These are phyloP conservation scores for Russula olivacea DNA, from an alignment of 768 basidiomycete species.

Conservation along the genomic window DNA sequence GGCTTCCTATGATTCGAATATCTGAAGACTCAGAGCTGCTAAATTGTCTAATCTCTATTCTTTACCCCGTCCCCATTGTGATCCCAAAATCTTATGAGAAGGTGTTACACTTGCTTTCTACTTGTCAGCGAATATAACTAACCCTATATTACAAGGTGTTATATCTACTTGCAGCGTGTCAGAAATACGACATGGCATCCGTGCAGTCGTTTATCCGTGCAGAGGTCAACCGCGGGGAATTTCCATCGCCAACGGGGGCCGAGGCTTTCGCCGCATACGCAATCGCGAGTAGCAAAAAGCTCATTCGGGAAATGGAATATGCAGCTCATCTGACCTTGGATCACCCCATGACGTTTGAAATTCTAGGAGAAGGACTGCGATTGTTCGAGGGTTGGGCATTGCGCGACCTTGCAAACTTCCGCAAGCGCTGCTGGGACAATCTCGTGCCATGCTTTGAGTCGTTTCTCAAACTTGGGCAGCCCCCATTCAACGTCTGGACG, in stretches of 20 bases:
- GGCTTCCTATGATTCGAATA: neutral
- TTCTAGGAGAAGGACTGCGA: neutral
- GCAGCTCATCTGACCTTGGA: neutral
- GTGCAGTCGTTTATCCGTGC: neutral
- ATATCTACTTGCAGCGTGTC: constrained; percentile 17
- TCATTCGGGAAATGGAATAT: neutral
- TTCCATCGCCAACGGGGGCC: neutral
- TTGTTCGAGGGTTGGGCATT: neutral
- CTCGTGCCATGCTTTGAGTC: neutral
- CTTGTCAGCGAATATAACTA: neutral
- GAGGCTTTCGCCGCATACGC: neutral
- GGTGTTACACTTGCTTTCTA: neutral
- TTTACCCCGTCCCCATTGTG: constrained; percentile 5
- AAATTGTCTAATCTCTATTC: constrained; percentile 3
- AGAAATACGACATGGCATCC: constrained; percentile 28
- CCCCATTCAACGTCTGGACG: neutral
- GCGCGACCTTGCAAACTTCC: too few species aligned
- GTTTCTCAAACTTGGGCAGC: neutral
- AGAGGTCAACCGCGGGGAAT: neutral
- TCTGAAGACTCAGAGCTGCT: constrained; percentile 7
- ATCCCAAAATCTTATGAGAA: constrained; percentile 2
- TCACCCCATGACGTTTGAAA: neutral
- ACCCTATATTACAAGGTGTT: neutral
- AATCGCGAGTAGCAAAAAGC: neutral
- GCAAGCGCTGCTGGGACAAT: too few species aligned